A percentile compares a stretch with the other conserved stretches of the same genome.
Conservation (phyloP, 2,329 filamentous ascomycete genomes). For the Xylaria sp. region DNA sequence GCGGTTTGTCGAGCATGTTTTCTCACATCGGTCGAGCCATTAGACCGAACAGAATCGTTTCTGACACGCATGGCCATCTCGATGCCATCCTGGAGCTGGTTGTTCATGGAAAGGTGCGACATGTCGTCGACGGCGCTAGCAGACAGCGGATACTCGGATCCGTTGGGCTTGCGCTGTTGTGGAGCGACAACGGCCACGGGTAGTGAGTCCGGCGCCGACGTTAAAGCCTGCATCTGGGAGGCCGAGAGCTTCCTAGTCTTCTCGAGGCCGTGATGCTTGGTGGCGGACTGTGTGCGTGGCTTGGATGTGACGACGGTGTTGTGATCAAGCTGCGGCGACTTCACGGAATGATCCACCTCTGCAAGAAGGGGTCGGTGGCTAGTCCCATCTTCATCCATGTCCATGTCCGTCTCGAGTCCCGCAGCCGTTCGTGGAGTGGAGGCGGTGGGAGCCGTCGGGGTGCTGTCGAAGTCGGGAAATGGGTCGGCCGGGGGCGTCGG, state of each 20-base stretch:
- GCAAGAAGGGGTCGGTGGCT: slow-evolving; percentile 16
- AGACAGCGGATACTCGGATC: slow-evolving; percentile 51
- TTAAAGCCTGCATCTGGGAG: slow-evolving; percentile 67
- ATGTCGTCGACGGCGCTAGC: slow-evolving; percentile 52
- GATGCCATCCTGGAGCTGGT: slow-evolving; percentile 48
- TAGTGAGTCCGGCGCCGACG: slow-evolving; percentile 66
- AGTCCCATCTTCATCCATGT: slow-evolving; percentile 23
- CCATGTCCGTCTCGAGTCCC: background rate
- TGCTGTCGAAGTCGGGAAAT: slow-evolving; percentile 34
- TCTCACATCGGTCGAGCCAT: slow-evolving; percentile 46
- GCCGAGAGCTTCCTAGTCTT: slow-evolving; percentile 65
- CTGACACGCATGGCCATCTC: slow-evolving; percentile 28
- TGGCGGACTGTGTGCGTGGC: slow-evolving; percentile 40
- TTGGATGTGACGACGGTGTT: slow-evolving; percentile 31
- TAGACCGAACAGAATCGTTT: slow-evolving; percentile 45
- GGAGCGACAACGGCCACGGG: slow-evolving; percentile 60
- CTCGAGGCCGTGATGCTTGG: slow-evolving; percentile 49
- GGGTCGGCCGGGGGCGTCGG: slow-evolving; percentile 36
- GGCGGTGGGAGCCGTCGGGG: slow-evolving; percentile 1
- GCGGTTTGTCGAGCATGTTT: slow-evolving; percentile 39
- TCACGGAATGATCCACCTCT: slow-evolving; percentile 16
- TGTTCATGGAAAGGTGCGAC: slow-evolving; percentile 48
- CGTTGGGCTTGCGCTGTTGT: slow-evolving; percentile 48
- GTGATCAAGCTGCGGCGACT: slow-evolving; percentile 23
- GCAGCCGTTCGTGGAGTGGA: background rate